Conservation (phyloP, 768 basidiomycete species). For the Tremella yokohamensis region DNA sequence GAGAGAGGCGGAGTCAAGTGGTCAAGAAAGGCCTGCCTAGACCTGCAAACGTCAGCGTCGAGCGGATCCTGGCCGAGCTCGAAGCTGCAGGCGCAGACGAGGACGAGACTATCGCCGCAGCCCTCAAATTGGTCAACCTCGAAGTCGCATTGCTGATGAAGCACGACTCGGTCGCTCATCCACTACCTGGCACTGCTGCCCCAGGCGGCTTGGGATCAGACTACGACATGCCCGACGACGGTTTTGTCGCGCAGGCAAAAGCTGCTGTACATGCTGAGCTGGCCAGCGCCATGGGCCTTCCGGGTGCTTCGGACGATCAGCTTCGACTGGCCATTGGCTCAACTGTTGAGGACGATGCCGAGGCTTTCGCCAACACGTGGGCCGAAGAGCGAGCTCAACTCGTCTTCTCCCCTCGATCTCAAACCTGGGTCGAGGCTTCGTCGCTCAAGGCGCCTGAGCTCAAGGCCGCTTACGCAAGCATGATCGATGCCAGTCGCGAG, state of each 20-base stretch:
- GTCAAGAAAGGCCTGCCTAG: slow-evolving; percentile 81
- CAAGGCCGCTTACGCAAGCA: slow-evolving; percentile 59
- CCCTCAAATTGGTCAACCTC: slow-evolving; percentile 64
- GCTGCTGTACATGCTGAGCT: slow-evolving; percentile 73
- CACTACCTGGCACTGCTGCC: slow-evolving; percentile 77
- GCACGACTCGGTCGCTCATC: slow-evolving; percentile 83
- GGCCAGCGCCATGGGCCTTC: slow-evolving; percentile 74
- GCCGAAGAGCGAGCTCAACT: slow-evolving; percentile 63
- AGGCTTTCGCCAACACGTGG: slow-evolving; percentile 62
- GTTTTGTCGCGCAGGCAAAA: slow-evolving; percentile 67
- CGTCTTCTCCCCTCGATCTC: slow-evolving; percentile 60
- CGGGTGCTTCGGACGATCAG: slow-evolving; percentile 72
- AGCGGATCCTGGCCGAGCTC: slow-evolving; percentile 62
- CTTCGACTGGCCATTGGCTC: slow-evolving; percentile 71
- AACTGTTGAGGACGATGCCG: slow-evolving; percentile 61
- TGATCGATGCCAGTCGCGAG: slow-evolving; percentile 64
- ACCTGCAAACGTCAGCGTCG: slow-evolving; percentile 75
- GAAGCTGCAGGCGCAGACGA: slow-evolving; percentile 50
- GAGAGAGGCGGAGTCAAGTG: slow-evolving; percentile 76
- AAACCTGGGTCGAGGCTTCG: slow-evolving; percentile 66
- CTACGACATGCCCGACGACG: slow-evolving; percentile 64
- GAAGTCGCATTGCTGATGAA: slow-evolving; percentile 76
- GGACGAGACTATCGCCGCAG: slow-evolving; percentile 54
- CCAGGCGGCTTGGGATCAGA: slow-evolving; percentile 64
- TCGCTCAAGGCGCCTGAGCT: slow-evolving; percentile 52